Conservation (phyloP, 108 stramenopile genomes). For the Cyclotella baltica region DNA sequence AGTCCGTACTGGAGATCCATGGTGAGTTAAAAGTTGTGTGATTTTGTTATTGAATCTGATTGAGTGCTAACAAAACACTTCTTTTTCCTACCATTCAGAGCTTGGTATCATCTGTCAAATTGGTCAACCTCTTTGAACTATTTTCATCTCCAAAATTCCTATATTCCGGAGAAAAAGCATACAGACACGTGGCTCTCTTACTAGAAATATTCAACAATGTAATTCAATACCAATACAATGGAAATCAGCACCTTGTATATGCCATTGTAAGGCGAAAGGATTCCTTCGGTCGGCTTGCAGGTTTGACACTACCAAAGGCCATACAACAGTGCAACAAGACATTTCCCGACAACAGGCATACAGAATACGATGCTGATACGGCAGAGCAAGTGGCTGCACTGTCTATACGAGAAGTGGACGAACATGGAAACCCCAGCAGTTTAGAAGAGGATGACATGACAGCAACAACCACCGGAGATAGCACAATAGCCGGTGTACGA, state of each 20-base stretch:
- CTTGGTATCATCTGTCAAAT: constrained; percentile 91
- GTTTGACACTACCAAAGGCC: constrained; percentile 77
- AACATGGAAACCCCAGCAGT: constrained; percentile 64
- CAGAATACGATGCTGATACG: constrained; percentile 70
- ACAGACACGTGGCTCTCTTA: constrained; percentile 89
- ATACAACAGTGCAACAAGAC: constrained; percentile 82
- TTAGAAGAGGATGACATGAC: constrained; percentile 35
- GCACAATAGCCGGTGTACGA: constrained; percentile 31
- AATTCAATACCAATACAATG: constrained; percentile 98
- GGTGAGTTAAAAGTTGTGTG: constrained; percentile 6
- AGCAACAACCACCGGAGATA: constrained; percentile 27
- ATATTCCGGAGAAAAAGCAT: constrained; percentile 89
- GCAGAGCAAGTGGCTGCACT: constrained; percentile 50
- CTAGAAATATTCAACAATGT: constrained; percentile 98
- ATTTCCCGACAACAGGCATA: constrained; percentile 63
- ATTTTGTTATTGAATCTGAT: neutral
- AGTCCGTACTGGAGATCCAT: constrained; percentile 93
- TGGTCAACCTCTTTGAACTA: constrained; percentile 95
- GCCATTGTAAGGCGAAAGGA: constrained; percentile 94
- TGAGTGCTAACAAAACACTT: neutral
- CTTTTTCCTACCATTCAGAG: constrained; percentile 26
- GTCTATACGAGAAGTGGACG: constrained; percentile 56
- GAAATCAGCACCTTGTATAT: constrained; percentile 96
- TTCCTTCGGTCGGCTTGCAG: constrained; percentile 80
- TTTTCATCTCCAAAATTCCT: constrained; percentile 92